Evolutionary conservation across 805 yeast genomes (phyloP), one percentile per base, ranked within the genome.

Genomic region (Candida easanensis): DNA sequence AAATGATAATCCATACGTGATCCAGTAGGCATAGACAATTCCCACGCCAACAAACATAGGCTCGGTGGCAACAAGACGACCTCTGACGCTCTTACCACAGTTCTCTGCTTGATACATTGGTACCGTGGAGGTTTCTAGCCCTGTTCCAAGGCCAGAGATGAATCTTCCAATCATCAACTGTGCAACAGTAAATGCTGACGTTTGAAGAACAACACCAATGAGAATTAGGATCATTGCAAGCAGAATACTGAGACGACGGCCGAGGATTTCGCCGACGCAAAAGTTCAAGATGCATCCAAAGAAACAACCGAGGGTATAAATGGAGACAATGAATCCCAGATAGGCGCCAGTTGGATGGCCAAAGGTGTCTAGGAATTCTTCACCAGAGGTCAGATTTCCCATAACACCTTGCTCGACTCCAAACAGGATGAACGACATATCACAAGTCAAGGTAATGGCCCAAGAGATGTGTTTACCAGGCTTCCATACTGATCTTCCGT

Each of bases 31-130:
- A 58, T 82, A 67, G 39, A 80, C 70, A 22, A 86, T 76, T 50
- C 89, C 90, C 38, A 79, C 71, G 22, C 79, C 77, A 50, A 82
- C 78, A 88, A 42, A 78, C 71, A 39, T 14, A 10, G 32, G 90
- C 64, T 84, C 86, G 57, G 83, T 65, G 53, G 77, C 76, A 42
- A 84, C 88, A 51, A 83, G 65, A 50, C 74, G 68, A 53, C 91
- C 91, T 69, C 90, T 77, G 48, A 69, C 71, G 48, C 75, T 77
- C 10, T 88, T 76, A 46, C 74, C 76, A 33, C 89, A 76, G 64
- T 80, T 74, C 64, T 86, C 95, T 2, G 91, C 74, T 61, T 83
- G 90, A 80, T 86, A 86, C 49, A 83, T 82, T 14, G 95, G 95
- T 43, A 84, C 82, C 25, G 89, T 82, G n/a, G 89, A 79, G 14